Conservation (phyloP, 2,329 filamentous ascomycete species). For the Phialophora tarda region DNA sequence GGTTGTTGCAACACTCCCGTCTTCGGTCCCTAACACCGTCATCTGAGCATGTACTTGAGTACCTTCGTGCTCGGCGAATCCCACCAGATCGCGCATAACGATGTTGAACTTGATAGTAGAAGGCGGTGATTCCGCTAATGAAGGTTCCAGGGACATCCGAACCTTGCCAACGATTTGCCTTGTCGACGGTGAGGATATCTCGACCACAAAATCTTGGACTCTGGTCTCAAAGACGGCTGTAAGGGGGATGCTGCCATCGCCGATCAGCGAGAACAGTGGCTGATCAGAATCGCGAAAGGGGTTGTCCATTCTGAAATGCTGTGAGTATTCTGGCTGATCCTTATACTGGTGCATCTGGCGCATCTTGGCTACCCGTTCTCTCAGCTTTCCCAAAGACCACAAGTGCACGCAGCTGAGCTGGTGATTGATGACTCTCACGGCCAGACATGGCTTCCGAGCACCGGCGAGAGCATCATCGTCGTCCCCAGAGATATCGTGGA, state of each 20-base stretch:
- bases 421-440: conserved; percentile 88
- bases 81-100: conserved; percentile 93
- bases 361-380: conserved; percentile 87
- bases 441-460: conserved; percentile 86
- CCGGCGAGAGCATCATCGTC: conserved; percentile 82
- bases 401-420: conserved; percentile 82
- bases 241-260: conserved; percentile 90
- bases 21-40: conserved; percentile 90
- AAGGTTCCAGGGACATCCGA: conserved; percentile 88
- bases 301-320: conserved; percentile 90
- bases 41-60: conserved; percentile 95
- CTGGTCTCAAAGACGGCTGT: conserved; percentile 91
- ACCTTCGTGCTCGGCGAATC: conserved; percentile 93
- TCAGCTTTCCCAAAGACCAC: conserved; percentile 93
- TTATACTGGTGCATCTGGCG: conserved; percentile 96
- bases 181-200: conserved; percentile 91
- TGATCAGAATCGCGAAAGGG: conserved; percentile 91
- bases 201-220: conserved; percentile 90
- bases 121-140: conserved; percentile 86
- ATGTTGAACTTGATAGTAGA: conserved; percentile 98
- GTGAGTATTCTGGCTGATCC: conserved; percentile 90
- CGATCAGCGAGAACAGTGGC: conserved; percentile 88
- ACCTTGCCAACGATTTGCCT: conserved; percentile 89
- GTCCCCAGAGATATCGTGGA: conserved; percentile 87
- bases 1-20: conserved; percentile 89